A percentile compares a stretch with the other conserved stretches of the same genome.
Conservation (phyloP, 225 moss, liverwort and hornwort species). For the Ulota crispa region DNA sequence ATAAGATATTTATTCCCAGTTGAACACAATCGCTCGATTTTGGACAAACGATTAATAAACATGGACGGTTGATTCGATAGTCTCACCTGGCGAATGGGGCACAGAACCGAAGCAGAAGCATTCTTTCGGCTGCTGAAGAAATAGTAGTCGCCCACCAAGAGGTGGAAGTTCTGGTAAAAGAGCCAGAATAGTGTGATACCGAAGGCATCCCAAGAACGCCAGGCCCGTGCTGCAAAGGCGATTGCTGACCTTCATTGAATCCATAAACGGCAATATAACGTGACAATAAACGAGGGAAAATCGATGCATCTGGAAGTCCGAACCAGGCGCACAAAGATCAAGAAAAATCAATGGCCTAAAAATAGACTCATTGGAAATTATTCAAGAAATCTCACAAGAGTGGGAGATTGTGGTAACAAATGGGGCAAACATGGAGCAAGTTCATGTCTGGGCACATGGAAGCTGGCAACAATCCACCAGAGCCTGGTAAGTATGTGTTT, state of each 20-base stretch:
- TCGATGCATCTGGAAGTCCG: slow-evolving; percentile 29
- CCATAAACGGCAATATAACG: background rate
- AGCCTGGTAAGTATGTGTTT: slow-evolving; percentile 25
- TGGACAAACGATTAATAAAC: background rate
- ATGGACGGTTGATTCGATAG: background rate
- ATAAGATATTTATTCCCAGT: background rate
- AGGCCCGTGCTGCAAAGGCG: background rate
- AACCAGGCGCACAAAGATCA: slow-evolving; percentile 21
- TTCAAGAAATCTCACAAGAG: slow-evolving; percentile 22
- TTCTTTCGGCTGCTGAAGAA: slow-evolving; percentile 2
- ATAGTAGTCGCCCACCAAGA: background rate
- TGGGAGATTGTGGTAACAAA: slow-evolving; percentile 25
- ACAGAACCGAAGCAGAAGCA: background rate
- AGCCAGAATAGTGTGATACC: background rate
- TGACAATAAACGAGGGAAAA: slow-evolving; percentile 5
- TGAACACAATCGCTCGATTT: background rate
- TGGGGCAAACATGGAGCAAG: slow-evolving; percentile 62
- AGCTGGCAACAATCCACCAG: slow-evolving; percentile 29
- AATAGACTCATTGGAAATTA: slow-evolving; percentile 8
- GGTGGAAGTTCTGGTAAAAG: background rate
- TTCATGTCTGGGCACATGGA: slow-evolving; percentile 36
- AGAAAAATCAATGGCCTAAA: slow-evolving; percentile 10
- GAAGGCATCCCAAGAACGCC: slow-evolving; percentile 8
- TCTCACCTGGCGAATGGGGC: slow-evolving; percentile 8
- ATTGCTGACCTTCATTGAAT: background rate